phyloP scores from a whole-genome alignment of 169 alveolate species.

The Plasmodium berghei region DNA sequence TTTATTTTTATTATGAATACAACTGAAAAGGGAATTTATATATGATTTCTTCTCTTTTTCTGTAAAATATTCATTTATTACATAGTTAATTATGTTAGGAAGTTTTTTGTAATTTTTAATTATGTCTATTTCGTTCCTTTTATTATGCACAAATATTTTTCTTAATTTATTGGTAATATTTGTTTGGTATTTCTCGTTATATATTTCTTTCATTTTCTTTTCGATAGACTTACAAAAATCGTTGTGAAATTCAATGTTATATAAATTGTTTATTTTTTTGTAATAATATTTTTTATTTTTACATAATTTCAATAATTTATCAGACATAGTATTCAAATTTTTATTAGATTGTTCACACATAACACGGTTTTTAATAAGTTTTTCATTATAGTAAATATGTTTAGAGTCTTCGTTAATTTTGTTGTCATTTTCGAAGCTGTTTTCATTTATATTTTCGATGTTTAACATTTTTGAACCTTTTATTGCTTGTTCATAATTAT shows the following conservation, averaged over 20 bases:
- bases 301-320: neutral
- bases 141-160: too few relatives aligned
- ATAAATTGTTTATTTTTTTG: slow-evolving; percentile 29
- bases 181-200: slow-evolving; percentile 30
- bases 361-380: too few relatives aligned
- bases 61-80: slow-evolving; percentile 31
- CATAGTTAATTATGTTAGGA: slow-evolving; percentile 1
- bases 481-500: neutral
- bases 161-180: neutral
- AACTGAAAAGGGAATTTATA: slow-evolving; percentile 31
- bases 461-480: too few relatives aligned
- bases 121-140: too few relatives aligned
- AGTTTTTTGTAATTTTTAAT: too few relatives aligned
- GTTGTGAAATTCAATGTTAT: slow-evolving; percentile 30
- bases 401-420: too few relatives aligned
- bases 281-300: neutral
- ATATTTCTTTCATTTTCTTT: slow-evolving; percentile 16
- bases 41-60: slow-evolving; percentile 31
- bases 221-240: slow-evolving; percentile 12
- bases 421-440: too few relatives aligned
- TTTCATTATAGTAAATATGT: too few relatives aligned
- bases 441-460: too few relatives aligned
- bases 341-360: neutral
- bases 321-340: neutral
- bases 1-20: slow-evolving; percentile 68